Percentiles rank a stretch among this genome's conserved stretches.
phyloP scores from a whole-genome alignment of 768 basidiomycete genomes.

The Boletus subcaerulescens region DNA sequence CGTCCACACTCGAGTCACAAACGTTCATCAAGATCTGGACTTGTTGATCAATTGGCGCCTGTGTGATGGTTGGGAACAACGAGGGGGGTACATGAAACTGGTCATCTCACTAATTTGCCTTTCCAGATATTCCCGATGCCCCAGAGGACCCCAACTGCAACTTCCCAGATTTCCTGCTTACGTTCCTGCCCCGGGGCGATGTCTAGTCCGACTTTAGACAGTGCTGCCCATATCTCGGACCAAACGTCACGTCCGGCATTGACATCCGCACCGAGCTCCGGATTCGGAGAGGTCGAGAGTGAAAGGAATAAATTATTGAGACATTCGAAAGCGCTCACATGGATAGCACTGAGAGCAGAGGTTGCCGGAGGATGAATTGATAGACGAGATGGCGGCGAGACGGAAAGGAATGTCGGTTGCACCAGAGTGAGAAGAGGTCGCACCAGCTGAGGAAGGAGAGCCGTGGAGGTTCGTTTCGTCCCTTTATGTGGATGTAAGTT shows the following conservation, averaged over 20 bases:
- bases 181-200: constrained; percentile 62
- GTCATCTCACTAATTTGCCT: constrained; percentile 52
- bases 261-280: constrained; percentile 42
- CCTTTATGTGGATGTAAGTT: constrained; percentile 12
- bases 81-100: neutral
- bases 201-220: constrained; percentile 58
- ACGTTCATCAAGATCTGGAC: constrained; percentile 64
- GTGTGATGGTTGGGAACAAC: constrained; percentile 5
- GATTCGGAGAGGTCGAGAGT: constrained; percentile 48
- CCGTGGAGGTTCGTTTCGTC: constrained; percentile 26
- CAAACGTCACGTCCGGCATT: constrained; percentile 56
- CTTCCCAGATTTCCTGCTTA: constrained; percentile 73
- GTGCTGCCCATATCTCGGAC: constrained; percentile 61
- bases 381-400: constrained; percentile 64
- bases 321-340: constrained; percentile 83
- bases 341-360: constrained; percentile 77
- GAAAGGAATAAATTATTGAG: constrained; percentile 88
- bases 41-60: constrained; percentile 62
- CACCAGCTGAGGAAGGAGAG: constrained; percentile 59
- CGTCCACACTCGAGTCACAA: constrained; percentile 53
- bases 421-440: constrained; percentile 66
- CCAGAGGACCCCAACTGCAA: constrained; percentile 83
- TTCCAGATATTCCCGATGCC: constrained; percentile 79
- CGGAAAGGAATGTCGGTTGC: constrained; percentile 77
- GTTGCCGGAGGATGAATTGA: constrained; percentile 88